These are phyloP conservation scores for Suhomyces kilbournensis DNA, from an alignment of 805 yeast species.

Conservation along the genomic window DNA sequence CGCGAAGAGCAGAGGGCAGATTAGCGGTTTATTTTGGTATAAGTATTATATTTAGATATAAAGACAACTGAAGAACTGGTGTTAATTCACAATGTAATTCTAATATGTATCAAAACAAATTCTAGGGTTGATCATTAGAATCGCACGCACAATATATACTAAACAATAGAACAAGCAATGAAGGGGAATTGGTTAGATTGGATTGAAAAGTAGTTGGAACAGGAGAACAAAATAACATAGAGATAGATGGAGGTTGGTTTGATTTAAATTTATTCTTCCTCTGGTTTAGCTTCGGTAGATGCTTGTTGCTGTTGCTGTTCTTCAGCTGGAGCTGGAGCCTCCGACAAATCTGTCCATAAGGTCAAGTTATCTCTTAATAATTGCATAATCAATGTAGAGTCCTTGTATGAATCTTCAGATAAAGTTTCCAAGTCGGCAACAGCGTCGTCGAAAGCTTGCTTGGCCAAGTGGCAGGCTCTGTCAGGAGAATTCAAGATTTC, in stretches of 20 bases:
- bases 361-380: constrained; percentile 97
- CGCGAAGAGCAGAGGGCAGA: too few species aligned
- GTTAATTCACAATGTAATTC: constrained; percentile 3
- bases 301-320: constrained; percentile 21
- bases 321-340: constrained; percentile 52
- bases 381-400: constrained; percentile 98
- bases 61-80: constrained; percentile 4
- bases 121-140: constrained; percentile 4
- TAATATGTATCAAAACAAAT: constrained; percentile 2
- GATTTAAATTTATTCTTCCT: constrained; percentile 21
- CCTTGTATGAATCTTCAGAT: constrained; percentile 97
- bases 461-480: constrained; percentile 97
- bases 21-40: too few species aligned
- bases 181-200: not conserved
- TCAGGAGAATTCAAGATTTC: constrained; percentile 98
- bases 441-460: constrained; percentile 98
- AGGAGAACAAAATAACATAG: constrained; percentile 5
- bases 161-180: constrained; percentile 5
- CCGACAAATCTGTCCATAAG: constrained; percentile 96
- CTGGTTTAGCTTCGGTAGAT: constrained; percentile 15
- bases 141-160: constrained; percentile 5
- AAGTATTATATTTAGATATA: constrained; percentile 4
- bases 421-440: constrained; percentile 97
- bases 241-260: not conserved
- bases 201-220: constrained; percentile 1